Evolutionary conservation across 75 land plant species (phyloP), one percentile per base, ranked within the genome.

Genomic region (Selaginella tamariscina): DNA sequence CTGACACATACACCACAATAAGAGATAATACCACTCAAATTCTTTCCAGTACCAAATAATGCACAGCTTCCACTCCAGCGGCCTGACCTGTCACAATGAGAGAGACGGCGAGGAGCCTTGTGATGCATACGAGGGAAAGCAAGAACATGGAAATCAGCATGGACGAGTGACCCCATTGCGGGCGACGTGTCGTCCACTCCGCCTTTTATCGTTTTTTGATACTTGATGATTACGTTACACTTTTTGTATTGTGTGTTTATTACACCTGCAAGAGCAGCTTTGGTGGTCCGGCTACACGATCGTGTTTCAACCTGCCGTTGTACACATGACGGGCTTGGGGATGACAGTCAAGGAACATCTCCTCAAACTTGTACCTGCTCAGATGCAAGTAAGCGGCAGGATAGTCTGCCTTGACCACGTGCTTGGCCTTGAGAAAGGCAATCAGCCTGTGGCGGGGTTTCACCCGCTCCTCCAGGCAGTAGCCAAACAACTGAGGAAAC

Each of bases 361-460:
- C 26, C 26, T 23, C 62, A n/a, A 59, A 59, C 26, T 2, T n/a
- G 5, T 59, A 5, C 8, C 26, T 2, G 26, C 24, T 5, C 23
- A 59, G 8, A 27, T 59, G 62, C 62, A 59, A 5, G 62, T 59
- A 59, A n/a, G 9, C 5, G 8, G 26, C n/a, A 5, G 62, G 62
- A n/a, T 21, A 23, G 26, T 59, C 26, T 21, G 8, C 8, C 26
- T 26, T 59, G 27, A 59, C 8, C 8, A 59, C 21, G 21, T 59
- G 62, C 26, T 59, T 59, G 21, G 62, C 23, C n/a, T 59, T 59
- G 21, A 59, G 26, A 8, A 8, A 59, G 5, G 21, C 62, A 59
- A 59, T n/a, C 23, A 59, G 27, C 62, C 62, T 59, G 26, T 59
- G 62, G 9, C 62, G 62, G 9, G 62, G 27, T n/a, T 26, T 59